Percentiles rank a stretch among this genome's conserved stretches.
phyloP scores from a whole-genome alignment of 257 asterid genomes.

The Cruciata laevipes region DNA sequence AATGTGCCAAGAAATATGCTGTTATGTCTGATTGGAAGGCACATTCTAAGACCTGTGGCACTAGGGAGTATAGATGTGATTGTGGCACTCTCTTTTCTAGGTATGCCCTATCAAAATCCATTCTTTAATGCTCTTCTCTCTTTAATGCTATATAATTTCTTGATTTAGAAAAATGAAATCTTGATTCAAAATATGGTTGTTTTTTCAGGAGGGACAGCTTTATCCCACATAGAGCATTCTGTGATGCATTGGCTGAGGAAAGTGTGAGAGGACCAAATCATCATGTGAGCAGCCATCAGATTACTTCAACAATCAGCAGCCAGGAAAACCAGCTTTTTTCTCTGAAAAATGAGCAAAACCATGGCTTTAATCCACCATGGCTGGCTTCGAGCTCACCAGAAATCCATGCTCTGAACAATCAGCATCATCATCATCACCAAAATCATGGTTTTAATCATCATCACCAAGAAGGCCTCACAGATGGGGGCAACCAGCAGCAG shows the following conservation, averaged over 20 bases:
- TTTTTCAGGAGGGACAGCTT: conserved; percentile 84
- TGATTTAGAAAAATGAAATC: conserved; percentile 19
- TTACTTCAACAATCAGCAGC: conserved; percentile 23
- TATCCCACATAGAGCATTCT: conserved; percentile 87
- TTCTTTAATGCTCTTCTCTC: not conserved
- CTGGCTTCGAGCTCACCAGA: conserved; percentile 16
- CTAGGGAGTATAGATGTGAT: conserved; percentile 89
- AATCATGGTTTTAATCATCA: conserved; percentile 16
- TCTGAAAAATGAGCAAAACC: conserved; percentile 65
- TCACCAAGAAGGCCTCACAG: conserved; percentile 63
- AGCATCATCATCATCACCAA: too few species aligned
- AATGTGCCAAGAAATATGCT: conserved; percentile 78
- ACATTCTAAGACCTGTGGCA: conserved; percentile 90
- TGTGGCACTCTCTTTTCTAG: conserved; percentile 97
- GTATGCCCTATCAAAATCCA: conserved; percentile 25
- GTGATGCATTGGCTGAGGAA: conserved; percentile 89
- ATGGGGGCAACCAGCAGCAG: conserved; percentile 51
- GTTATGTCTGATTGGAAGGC: conserved; percentile 97
- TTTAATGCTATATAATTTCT: not conserved
- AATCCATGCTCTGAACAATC: conserved; percentile 20
- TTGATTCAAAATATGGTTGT: not conserved
- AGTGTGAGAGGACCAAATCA: conserved; percentile 26
- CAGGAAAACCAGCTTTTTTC: conserved; percentile 23
- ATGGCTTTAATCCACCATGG: conserved; percentile 64
- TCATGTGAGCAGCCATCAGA: conserved; percentile 12